Percentiles rank a stretch among this genome's conserved stretches.
phyloP scores from a whole-genome alignment of 2,329 filamentous ascomycete genomes.

The Exophiala phaeomuriformis region DNA sequence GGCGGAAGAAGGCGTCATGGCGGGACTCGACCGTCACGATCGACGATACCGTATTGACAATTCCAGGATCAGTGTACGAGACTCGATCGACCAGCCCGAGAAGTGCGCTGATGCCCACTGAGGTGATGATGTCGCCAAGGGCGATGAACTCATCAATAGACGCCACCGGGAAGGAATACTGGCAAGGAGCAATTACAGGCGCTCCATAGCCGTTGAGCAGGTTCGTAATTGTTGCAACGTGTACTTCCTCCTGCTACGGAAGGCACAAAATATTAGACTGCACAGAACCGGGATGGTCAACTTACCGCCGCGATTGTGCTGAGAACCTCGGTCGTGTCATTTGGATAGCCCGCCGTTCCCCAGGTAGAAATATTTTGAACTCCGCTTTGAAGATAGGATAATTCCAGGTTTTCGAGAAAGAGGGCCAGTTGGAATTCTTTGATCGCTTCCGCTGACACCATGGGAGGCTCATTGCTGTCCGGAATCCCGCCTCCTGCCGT shows the following conservation, averaged over 20 bases:
- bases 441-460: constrained; percentile 9
- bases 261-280: too few species aligned
- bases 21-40: constrained; percentile 30
- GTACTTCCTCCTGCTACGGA: constrained; percentile 28
- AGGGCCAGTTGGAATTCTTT: constrained; percentile 27
- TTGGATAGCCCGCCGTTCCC: constrained; percentile 27
- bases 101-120: constrained; percentile 29
- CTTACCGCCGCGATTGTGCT: constrained; percentile 28
- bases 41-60: constrained; percentile 26
- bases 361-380: constrained; percentile 28
- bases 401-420: constrained; percentile 31
- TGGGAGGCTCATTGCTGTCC: constrained; percentile 5
- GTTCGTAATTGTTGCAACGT: constrained; percentile 25
- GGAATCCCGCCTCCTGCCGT: constrained; percentile 16
- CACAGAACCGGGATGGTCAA: too few species aligned
- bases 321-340: constrained; percentile 27
- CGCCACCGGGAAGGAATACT: constrained; percentile 28
- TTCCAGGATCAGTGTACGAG: constrained; percentile 24
- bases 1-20: constrained; percentile 30
- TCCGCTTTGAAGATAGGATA: constrained; percentile 28
- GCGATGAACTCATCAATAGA: constrained; percentile 28
- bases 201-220: constrained; percentile 27
- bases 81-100: constrained; percentile 26
- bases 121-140: constrained; percentile 31
- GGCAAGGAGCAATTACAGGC: constrained; percentile 27